Evolutionary conservation across 352 stramenopile genomes (phyloP).

Genomic region (Pythium dissimile): DNA sequence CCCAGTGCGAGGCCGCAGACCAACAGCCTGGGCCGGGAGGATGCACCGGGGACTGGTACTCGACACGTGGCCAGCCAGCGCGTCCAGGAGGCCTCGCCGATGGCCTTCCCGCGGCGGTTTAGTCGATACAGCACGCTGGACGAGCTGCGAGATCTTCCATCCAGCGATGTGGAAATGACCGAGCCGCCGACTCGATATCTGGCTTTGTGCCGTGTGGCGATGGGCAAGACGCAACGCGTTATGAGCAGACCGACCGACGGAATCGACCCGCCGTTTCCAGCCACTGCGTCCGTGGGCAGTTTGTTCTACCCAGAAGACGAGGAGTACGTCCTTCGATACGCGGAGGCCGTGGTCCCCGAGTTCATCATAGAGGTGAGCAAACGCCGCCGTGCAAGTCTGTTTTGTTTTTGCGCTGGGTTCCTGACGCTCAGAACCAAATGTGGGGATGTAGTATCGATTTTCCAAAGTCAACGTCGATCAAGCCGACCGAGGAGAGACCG

Average conservation of each 20-base stretch:
- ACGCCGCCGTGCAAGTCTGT: background rate
- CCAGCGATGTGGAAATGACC: background rate
- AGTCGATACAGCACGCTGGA: conserved; percentile 76
- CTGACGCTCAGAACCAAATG: background rate
- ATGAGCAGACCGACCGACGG: conserved; percentile 4
- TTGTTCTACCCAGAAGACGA: conserved; percentile 29
- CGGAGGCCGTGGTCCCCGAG: conserved; percentile 63
- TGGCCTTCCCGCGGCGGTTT: conserved; percentile 60
- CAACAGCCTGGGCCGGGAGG: background rate
- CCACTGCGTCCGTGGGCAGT: conserved; percentile 28
- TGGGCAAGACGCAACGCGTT: conserved; percentile 43
- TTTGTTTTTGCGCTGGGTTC: background rate
- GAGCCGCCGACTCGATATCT: conserved; percentile 33
- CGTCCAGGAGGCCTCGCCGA: conserved; percentile 1
- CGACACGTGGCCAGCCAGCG: conserved; percentile 5
- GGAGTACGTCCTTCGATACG: conserved; percentile 65
- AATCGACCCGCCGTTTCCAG: conserved; percentile 18
- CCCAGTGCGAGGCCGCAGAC: background rate
- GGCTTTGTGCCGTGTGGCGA: conserved; percentile 64
- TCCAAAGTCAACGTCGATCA: background rate
- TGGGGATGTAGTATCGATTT: background rate
- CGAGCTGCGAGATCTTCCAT: conserved; percentile 10
- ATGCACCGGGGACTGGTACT: conserved; percentile 21
- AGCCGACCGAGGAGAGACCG: background rate
- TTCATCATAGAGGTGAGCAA: conserved; percentile 63